Evolutionary conservation across 257 asterid species (phyloP), one percentile per base, ranked within the genome.

Genomic region (Ajuga chamaepitys): DNA sequence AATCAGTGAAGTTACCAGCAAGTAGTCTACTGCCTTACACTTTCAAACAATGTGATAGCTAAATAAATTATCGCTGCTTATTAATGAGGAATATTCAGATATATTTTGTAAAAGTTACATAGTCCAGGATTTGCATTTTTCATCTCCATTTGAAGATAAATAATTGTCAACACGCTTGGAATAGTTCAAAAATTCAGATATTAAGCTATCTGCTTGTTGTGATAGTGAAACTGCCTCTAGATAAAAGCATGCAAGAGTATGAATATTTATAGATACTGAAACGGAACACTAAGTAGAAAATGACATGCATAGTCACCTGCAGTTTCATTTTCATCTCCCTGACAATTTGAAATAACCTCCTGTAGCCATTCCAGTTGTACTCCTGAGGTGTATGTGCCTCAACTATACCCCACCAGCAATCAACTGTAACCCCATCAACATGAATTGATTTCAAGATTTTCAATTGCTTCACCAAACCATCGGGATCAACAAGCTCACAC

Each of bases 341-440:
- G 51, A 84, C 86, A 52, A 92, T 85, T 76, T 87, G 96, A 74
- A 89, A 85, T 54, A 92, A 72, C 78, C 83, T 75, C 82, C 69
- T 87, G 87, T 92, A 92, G 71, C 98, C 98, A 75, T 72, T 87
- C 98, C 98, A 92, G 75, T 92, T 87, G 80, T 92, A 92, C 75
- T 83, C 89, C 62, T 82, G 97, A 14, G 98, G 98, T 70, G 78
- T 88, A 78, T 84, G 86, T 9, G 97, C 94, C 80, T 92, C 98
- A 57, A 92, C 98, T 35, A 89, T 75, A 53, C 98, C 98, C 98
- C 98, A 92, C 98, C 98, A 92, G 81, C 99, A 93, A 77, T 93
- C 95, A 64, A 89, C 92, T 87, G 80, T 75, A 63, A 89, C 74
- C 26, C 99, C 97, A 72, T 93, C 96, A 38, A 89, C 77, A 34